Conservation (phyloP, 768 basidiomycete species). For the Naematelia encephala region DNA sequence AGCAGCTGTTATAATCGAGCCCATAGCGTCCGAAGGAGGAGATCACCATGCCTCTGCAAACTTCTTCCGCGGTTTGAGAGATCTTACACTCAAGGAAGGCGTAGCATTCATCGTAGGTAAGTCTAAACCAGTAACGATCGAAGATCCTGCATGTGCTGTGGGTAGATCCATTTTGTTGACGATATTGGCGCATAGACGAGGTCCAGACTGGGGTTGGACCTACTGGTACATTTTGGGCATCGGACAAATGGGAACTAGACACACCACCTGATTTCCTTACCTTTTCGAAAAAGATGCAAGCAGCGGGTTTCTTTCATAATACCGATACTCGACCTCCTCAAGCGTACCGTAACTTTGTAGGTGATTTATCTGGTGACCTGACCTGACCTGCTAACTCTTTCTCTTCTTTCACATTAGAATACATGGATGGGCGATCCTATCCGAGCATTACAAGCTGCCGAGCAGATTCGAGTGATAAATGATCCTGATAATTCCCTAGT, state of each 20-base stretch:
- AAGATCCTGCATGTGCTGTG: not conserved
- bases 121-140: too few species aligned
- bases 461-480: conserved; percentile 50
- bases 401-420: too few species aligned
- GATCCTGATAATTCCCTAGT: conserved; percentile 41
- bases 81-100: conserved; percentile 49
- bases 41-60: conserved; percentile 51
- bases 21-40: conserved; percentile 52
- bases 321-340: conserved; percentile 45
- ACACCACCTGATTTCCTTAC: conserved; percentile 52
- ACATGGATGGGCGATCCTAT: conserved; percentile 52
- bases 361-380: not conserved
- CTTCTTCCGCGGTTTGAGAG: conserved; percentile 51
- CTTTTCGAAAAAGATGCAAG: conserved; percentile 53
- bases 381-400: not conserved
- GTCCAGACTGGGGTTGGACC: conserved; percentile 54
- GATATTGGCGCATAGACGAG: conserved; percentile 19
- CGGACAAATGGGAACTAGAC: conserved; percentile 52
- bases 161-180: not conserved
- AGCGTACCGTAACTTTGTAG: conserved; percentile 46
- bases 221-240: conserved; percentile 54
- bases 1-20: conserved; percentile 54
- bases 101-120: conserved; percentile 53
- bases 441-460: conserved; percentile 48
- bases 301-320: conserved; percentile 51